Conservation (phyloP, 2,329 filamentous ascomycete species). For the Capronia americana region DNA sequence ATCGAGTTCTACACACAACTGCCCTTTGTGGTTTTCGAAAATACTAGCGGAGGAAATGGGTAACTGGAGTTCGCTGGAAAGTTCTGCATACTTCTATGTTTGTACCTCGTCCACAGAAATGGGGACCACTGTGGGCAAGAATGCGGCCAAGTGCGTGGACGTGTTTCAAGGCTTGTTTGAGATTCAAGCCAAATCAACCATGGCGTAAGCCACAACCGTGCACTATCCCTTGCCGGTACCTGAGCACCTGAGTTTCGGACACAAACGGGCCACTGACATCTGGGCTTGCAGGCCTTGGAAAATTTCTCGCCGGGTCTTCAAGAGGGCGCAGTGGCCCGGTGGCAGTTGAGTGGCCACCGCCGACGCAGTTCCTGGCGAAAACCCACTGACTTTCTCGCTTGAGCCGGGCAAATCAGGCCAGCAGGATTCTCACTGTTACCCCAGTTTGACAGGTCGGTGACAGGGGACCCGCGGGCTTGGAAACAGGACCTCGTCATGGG, state of each 20-base stretch:
- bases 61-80: background rate
- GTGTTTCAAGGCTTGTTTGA: slow-evolving; percentile 33
- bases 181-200: slow-evolving; percentile 26
- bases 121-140: slow-evolving; percentile 9
- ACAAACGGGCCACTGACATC: slow-evolving; percentile 2
- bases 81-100: background rate
- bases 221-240: background rate
- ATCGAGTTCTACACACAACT: background rate
- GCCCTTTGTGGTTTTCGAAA: background rate
- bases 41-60: background rate
- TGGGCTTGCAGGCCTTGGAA: slow-evolving; percentile 8
- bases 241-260: background rate
- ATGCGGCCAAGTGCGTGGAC: slow-evolving; percentile 13
- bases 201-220: slow-evolving; percentile 22
- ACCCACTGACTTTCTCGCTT: background rate
- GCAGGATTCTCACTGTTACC: slow-evolving; percentile 1
- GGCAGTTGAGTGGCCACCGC: background rate
- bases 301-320: background rate
- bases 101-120: background rate
- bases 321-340: background rate
- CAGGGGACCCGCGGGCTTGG: background rate
- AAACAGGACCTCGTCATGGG: background rate
- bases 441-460: slow-evolving; percentile 6
- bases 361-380: slow-evolving; percentile 1
- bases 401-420: background rate